Evolutionary conservation across 805 yeast species (phyloP).

Genomic region (Wickerhamiella siamensis): DNA sequence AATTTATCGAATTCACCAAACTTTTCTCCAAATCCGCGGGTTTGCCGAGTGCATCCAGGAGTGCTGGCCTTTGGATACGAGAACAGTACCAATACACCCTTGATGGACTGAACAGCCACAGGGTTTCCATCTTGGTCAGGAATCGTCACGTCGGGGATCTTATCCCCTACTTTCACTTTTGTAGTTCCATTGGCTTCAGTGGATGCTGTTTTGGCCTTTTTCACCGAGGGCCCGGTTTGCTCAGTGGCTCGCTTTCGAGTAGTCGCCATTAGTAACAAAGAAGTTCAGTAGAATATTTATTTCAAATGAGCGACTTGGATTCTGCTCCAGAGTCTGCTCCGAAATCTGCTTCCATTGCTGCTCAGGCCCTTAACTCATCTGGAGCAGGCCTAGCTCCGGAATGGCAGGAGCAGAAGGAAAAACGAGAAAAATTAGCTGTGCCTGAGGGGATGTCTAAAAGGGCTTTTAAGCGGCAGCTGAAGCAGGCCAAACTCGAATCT

Average conservation of each 20-base stretch:
- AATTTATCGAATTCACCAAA: conserved; percentile 38
- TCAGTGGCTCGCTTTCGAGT: not conserved
- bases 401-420: not conserved
- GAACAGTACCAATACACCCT: conserved; percentile 36
- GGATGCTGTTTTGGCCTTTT: conserved; percentile 5
- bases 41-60: conserved; percentile 95
- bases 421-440: conserved; percentile 19
- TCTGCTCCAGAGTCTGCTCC: too few relatives aligned
- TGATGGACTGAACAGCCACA: conserved; percentile 33
- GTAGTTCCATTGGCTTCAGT: conserved; percentile 14
- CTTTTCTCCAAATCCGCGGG: conserved; percentile 68
- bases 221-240: not conserved
- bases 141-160: conserved; percentile 49
- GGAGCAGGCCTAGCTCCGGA: not conserved
- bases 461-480: conserved; percentile 66
- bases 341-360: too few relatives aligned
- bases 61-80: conserved; percentile 86
- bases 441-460: conserved; percentile 84
- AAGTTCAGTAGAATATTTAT: not conserved
- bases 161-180: conserved; percentile 33
- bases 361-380: not conserved
- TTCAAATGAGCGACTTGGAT: too few relatives aligned
- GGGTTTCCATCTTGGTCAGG: conserved; percentile 56
- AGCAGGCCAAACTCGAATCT: conserved; percentile 44
- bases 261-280: not conserved